Base-by-base conservation (phyloP, 2,329 filamentous ascomycete genomes). In the Phyllosticta citribraziliensis region DNA sequence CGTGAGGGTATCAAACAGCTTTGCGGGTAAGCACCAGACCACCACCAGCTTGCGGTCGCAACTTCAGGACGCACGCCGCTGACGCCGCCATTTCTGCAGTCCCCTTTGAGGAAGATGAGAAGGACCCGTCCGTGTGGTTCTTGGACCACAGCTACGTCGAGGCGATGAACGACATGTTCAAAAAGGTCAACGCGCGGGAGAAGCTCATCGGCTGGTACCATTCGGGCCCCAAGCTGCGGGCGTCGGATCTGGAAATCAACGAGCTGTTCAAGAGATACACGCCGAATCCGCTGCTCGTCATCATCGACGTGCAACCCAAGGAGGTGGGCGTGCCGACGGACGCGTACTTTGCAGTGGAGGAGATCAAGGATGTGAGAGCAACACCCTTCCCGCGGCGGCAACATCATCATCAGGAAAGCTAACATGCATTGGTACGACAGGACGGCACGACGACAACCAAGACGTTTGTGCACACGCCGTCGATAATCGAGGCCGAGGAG, bases 121-220 rank as follows among this genome's bases (percentile, higher is more conserved):
- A 96, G 78, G 92, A 99, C 74, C 93, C 93, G 3, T 95, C 93
- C 40, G 94, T 99, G 73, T 99, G 94, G 94, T 99, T 97, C 75
- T 79, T 99, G 66, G 94, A 99, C 75, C 94, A 99, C 83, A 97
- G 97, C 83, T 99, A 97, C 72, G 89, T 99, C 76, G 94, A 99
- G 78, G 90, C 88, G 69, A 99, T 99, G 94, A 96, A 94, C 79
- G 94, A 97, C 77, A 99, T 99, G 94, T 99, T 99, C 84, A 99
- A 99, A 82, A 97, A 97, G 80, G 92, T 99, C 82, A 99, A 99
- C 80, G 94, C 94, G 64, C 83, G 90, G 66, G 94, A 99, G 80
- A 97, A 97, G 85, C 84, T 99, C 75, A 95, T 99, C 82, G 94
- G 94, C 72, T 99, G 94, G 94, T 99, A 99, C 77, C 94, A 99